Base-by-base conservation (phyloP, 495 filamentous ascomycete genomes). In the Penicillium silybi region DNA sequence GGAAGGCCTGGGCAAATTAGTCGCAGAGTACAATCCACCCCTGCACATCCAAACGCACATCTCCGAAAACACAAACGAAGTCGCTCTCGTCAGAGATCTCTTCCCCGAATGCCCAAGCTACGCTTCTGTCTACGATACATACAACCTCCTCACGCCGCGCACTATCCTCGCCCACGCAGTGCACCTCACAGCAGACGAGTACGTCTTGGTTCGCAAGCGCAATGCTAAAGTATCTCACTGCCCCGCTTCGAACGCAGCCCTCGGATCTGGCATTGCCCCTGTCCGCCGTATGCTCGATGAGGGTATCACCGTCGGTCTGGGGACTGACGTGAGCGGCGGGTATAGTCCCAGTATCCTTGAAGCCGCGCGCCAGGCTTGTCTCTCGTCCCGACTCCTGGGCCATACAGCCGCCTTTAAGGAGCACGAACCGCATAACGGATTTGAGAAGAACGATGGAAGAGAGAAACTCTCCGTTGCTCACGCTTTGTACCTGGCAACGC, bases 111-210 rank as follows among this genome's bases (percentile, higher is more conserved):
- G 72, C 26, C 60, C 61, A 2, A 73, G 65, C 27, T 98, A 98
- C 66, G 76, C 91, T 6, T 71, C 68, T 29, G 90, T 96, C 40
- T 98, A 98, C 68, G 90, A 96, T 49, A 56, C 62, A 0, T 70
- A 75, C 39, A 82, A 82, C 7, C 74, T 98, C 0, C 74, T 98
- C 6, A 87, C 79, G 3, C 61, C 71, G 0, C 80, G 78, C 15
- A 97, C 87, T 3, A 87, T 97, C 56, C 79, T 98, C 13, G 93
- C 92, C 17, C 93, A 98, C 68, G 88, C 80, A 0, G 76, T 98
- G 9, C 85, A 97, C 69, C 67, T 98, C 10, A 74, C 76, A 0
- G 70, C 78, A 0, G 68, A 65, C 0, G 93, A 98, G 61, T 72
- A 75, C 0, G 62, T 56, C 11, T 64, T 95, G 9, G 79, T 97